Evolutionary conservation across 164 flowering plant species (phyloP), one percentile per base, ranked within the genome.

Genomic region (Liquidambar formosana): DNA sequence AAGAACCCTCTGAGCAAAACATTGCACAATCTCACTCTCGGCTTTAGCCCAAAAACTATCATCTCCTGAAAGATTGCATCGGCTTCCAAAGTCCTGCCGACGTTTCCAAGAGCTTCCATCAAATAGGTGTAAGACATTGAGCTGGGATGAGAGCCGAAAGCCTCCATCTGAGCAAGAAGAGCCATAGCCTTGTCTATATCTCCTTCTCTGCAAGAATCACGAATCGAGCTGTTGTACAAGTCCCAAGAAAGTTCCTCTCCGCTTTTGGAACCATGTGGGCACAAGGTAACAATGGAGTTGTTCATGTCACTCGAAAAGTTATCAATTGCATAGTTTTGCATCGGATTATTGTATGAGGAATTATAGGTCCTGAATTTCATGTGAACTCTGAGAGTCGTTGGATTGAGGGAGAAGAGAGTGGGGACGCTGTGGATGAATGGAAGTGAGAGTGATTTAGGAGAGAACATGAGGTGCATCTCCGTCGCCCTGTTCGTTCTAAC

Each of bases 1-100:
- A 92, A 79, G 60, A 81, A 85, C 49, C 84, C 88, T 61, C 74
- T 74, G 14, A 92, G 82, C 79, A 92, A 75, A 27, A 68, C 78
- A 71, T 92, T 90, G 28, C 63, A 90, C 57, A 80, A 61, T 45
- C 64, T 69, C 1, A 77, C 46, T 43, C 59, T 75, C 0, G 87
- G 89, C 67, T 61, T 66, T 19, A 70, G 51, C 22, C 90, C 88
- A 33, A 59, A 75, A 53, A 47, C 27, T 14, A 75, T 51, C 90
- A 90, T 81, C 63, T 93, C 96, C 61, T 73, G 82, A 57, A 93
- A 88, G 8, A 93, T 61, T 1, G 84, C 82, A 44, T 93, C 97
- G 0, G 96, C 94, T 80, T 93, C 97, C n/a, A 79, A 71, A 14
- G 88, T 89, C 69, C 94, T 82, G 33, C 94, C 94, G 19, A 80